A percentile compares a stretch with the other conserved stretches of the same genome.
Evolutionary conservation across 73 alveolate genomes (phyloP).

Genomic region (Diophrys appendiculata): DNA sequence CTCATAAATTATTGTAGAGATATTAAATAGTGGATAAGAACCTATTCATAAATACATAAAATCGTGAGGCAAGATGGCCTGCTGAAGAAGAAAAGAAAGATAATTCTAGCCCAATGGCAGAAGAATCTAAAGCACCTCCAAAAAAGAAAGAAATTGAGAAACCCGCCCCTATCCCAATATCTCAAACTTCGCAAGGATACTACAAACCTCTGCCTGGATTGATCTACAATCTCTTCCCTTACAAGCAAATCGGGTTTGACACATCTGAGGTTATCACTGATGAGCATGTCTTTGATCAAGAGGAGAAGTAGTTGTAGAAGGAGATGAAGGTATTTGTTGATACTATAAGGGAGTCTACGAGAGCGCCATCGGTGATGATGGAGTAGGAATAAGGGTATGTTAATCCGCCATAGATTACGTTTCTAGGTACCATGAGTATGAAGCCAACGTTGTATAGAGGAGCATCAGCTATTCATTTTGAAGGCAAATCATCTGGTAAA

Average conservation of each 20-base stretch:
- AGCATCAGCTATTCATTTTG: constrained; percentile 69
- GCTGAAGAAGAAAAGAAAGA: neutral
- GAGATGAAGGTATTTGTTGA: neutral
- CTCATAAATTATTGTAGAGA: neutral
- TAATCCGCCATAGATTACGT: constrained; percentile 65
- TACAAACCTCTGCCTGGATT: neutral
- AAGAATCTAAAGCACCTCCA: too few relatives aligned
- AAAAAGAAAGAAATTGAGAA: neutral
- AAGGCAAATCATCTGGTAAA: neutral
- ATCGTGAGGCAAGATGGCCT: neutral
- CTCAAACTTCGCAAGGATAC: too few relatives aligned
- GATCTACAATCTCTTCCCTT: constrained; percentile 6
- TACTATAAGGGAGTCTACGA: neutral
- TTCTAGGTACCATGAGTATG: constrained; percentile 88
- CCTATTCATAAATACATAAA: neutral
- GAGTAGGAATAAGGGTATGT: constrained; percentile 12
- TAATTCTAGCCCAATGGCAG: too few relatives aligned
- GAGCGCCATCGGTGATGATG: neutral
- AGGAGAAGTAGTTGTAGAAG: neutral
- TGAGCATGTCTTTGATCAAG: neutral
- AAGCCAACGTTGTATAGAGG: constrained; percentile 87
- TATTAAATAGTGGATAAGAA: neutral
- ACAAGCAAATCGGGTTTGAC: constrained; percentile 2
- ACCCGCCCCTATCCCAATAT: neutral
- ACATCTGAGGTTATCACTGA: neutral